Conservation (phyloP, 148 eudicot species). For the Chenopodium berlandieri region DNA sequence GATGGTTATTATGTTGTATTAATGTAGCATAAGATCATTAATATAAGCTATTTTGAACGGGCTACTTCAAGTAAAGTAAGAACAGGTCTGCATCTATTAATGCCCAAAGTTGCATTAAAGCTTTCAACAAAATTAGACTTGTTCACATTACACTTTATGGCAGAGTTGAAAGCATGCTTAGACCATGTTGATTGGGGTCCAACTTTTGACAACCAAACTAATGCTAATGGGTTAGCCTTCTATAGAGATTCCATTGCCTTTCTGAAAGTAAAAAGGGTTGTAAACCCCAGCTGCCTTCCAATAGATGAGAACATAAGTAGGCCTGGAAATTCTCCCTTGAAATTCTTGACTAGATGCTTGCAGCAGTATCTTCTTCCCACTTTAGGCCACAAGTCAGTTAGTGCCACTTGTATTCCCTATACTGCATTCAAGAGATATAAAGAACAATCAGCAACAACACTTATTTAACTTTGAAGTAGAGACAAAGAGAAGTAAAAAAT, state of each 20-base stretch:
- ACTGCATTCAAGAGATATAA: no score
- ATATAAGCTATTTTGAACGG: no score
- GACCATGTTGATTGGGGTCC: neutral
- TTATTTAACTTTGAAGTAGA: no score
- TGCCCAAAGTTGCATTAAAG: neutral
- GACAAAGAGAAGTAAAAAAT: no score
- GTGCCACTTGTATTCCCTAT: neutral
- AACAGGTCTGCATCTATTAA: neutral
- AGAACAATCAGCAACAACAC: no score
- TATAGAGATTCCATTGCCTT: no score
- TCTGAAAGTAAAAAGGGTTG: no score
- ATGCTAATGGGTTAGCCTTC: no score
- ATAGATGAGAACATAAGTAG: neutral
- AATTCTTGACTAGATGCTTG: neutral
- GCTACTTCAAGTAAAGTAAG: neutral
- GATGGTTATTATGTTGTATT: no score
- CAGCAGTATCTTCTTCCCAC: neutral
- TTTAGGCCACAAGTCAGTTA: neutral
- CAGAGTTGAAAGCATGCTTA: neutral
- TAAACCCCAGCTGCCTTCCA: no score
- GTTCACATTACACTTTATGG: neutral
- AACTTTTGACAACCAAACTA: neutral
- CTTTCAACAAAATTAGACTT: neutral
- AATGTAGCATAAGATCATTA: no score
- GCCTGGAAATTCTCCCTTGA: neutral